Base-by-base conservation (phyloP, 106 monocot species). In the Dendrobium chrysotoxum region DNA sequence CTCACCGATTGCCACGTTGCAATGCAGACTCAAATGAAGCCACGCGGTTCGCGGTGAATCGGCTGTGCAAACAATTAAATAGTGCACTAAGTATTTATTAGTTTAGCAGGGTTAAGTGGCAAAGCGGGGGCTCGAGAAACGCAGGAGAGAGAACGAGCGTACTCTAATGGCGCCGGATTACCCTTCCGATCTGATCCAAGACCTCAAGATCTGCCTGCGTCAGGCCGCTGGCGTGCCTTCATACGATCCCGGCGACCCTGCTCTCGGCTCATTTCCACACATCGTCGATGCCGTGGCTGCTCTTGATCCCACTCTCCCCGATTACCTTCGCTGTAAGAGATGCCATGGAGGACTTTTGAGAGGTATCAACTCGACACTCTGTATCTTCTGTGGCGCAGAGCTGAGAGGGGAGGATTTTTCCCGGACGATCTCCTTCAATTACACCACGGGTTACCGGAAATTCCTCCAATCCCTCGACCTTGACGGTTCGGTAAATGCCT, bases 401-500 rank as follows among this genome's bases (percentile, higher is more conserved):
- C 86, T 79, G 77, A 58, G 86, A 9, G 78, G 53, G 26, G 89
- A 91, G 7, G 87, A 72, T 18, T 8, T 66, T 31, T 28, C 84
- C 28, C 18, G 31, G 30, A n/a, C 68, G 20, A 30, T 97, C 82
- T 90, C 90, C 40, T 94, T 97, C 82, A 81, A 57, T 25, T 58
- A 81, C 71, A 90, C 90, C 10, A 78, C 35, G 40, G 92, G 81
- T n/a, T 92, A 79, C 82, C 84, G 82, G 82, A 82, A 84, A 40
- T 54, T 94, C 11, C 87, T 97, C n/a, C 82, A 86, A 16, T 90
- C 81, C 35, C 92, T 94, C 41, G 85, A 83, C 35, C 87, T 94
- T 20, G 90, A 97, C 81, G 94, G 89, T 76, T 94, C 92, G 11
- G 96, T 97, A 80, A 92, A 94, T 88, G 47, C 15, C 11, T 76